Evolutionary conservation across 805 yeast species (phyloP), one percentile per base, ranked within the genome.

Genomic region (Zygosaccharomyces siamensis): DNA sequence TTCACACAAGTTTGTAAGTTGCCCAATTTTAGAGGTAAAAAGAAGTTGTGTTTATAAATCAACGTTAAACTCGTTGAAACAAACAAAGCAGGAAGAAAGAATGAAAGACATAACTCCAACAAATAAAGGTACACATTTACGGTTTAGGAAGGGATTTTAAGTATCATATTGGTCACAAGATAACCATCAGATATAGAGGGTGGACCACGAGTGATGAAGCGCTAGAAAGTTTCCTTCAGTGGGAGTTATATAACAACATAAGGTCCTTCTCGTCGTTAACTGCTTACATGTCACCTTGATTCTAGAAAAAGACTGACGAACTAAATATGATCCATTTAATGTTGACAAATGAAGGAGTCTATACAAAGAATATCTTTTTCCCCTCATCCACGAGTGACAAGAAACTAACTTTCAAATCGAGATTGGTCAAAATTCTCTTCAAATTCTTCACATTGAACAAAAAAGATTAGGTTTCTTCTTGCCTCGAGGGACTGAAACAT

Each of bases 341-440:
- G 8, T 27, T 30, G 18, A 2, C 10, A 1, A 2, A 11, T 21
- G 18, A 20, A 11, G 45, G n/a, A 36, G 18, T 24, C 49, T 47
- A 60, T 16, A 51, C 58, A 1, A 57, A 55, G 14, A 61, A 51
- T 42, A 53, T 56, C n/a, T 47, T 49, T 38, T 61, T 63, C 39
- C 48, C 50, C 28, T 57, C 62, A 46, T 56, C 59, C 12, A 57
- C 38, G 37, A 53, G 58, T 26, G 53, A 58, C 6, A 48, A 31
- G 35, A 61, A 61, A 45, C 64, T 59, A 14, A 49, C 47, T n/a
- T 14, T 27, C 18, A 60, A 36, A 20, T 56, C 49, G 10, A 59
- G 30, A 14, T 50, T 52, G 6, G 64, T 63, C 21, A 59, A 27
- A 5, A 30, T 16, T 11, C 18, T 14, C 39, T 55, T 52, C 39